Evolutionary conservation across 1,284 basidiomycete genomes (phyloP).

Genomic region (Malassezia nana): DNA sequence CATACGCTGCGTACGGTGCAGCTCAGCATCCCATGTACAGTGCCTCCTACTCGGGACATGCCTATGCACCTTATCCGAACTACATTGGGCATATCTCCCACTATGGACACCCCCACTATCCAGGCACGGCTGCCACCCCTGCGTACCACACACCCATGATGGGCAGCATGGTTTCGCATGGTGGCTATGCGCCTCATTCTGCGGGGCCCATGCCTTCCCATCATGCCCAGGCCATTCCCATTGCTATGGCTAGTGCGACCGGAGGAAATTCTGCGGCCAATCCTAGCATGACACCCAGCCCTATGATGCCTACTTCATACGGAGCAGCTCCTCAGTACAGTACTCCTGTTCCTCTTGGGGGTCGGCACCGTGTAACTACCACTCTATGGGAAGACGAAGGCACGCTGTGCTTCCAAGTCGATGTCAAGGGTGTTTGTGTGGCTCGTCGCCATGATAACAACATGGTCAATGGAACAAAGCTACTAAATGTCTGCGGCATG

Average conservation of each 20-base stretch:
- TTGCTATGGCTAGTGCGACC: constrained; percentile 5
- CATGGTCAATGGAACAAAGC: constrained; percentile 49
- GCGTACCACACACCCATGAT: constrained; percentile 17
- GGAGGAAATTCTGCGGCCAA: background rate
- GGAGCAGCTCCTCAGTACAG: constrained; percentile 37
- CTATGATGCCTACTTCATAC: constrained; percentile 24
- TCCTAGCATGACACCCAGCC: constrained; percentile 3
- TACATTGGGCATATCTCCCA: constrained; percentile 18
- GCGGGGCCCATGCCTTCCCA: constrained; percentile 11
- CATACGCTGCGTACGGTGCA: constrained; percentile 11
- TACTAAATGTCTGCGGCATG: constrained; percentile 47
- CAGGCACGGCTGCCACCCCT: constrained; percentile 4
- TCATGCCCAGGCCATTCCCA: constrained; percentile 5
- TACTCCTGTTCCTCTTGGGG: constrained; percentile 39
- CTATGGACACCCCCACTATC: constrained; percentile 15
- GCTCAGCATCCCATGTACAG: constrained; percentile 18
- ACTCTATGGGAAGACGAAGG: constrained; percentile 48
- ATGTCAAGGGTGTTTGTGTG: constrained; percentile 45
- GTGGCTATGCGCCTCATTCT: constrained; percentile 11
- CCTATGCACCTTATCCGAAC: constrained; percentile 14
- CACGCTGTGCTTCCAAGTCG: constrained; percentile 48
- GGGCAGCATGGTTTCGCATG: constrained; percentile 14
- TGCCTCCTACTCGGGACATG: constrained; percentile 15
- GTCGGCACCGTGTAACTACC: constrained; percentile 45
- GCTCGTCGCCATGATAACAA: constrained; percentile 48